Evolutionary conservation across 208 protist genomes (phyloP).

Genomic region (Wallacemonas collosoma): DNA sequence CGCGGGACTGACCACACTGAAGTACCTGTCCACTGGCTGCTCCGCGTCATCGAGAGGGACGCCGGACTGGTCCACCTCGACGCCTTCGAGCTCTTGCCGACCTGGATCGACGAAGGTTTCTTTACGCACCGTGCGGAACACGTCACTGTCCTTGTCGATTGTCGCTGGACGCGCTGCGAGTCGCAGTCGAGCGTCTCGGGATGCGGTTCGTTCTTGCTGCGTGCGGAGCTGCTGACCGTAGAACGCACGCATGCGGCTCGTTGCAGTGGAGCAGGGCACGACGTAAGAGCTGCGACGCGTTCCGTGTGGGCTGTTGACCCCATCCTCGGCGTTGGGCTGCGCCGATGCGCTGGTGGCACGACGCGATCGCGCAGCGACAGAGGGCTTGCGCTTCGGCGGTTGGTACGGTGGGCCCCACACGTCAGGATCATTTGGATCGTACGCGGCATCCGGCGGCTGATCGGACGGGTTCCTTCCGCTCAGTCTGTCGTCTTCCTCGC

Average conservation of each 20-base stretch:
- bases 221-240: conserved; percentile 6
- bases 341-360: background rate
- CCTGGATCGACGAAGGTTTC: conserved; percentile 14
- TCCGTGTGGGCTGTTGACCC: background rate
- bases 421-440: conserved; percentile 9
- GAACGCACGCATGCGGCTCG: conserved; percentile 23
- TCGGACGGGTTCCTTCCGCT: background rate
- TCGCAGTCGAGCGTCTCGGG: conserved; percentile 11
- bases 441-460: background rate
- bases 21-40: background rate
- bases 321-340: background rate
- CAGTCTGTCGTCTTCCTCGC: background rate
- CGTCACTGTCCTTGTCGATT: background rate
- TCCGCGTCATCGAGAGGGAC: background rate
- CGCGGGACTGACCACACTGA: too few relatives aligned
- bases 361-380: background rate
- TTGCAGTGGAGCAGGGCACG: conserved; percentile 18
- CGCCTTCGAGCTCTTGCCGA: background rate
- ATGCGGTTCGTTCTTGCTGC: conserved; percentile 11
- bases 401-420: conserved; percentile 12
- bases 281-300: conserved; percentile 1
- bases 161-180: conserved; percentile 2
- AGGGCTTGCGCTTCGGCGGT: conserved; percentile 15
- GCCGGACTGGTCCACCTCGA: conserved; percentile 3
- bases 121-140: conserved; percentile 6